Base-by-base conservation (phyloP, 139 green algal species). In the Gonium pectorale region DNA sequence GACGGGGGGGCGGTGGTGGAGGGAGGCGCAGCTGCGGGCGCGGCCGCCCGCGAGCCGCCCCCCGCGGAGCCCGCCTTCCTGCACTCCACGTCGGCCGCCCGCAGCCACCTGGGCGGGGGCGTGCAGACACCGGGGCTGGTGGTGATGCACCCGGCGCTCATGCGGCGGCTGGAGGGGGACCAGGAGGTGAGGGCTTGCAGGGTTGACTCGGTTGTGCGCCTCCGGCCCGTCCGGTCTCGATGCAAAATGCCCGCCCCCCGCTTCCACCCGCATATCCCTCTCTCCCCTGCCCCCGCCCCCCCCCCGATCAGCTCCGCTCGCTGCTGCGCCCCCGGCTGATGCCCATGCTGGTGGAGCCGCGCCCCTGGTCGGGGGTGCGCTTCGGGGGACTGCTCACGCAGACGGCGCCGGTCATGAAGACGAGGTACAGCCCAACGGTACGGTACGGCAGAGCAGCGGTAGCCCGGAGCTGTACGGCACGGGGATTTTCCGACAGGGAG, bases 281-380 rank as follows among this genome's bases (percentile, higher is more conserved):
- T 51, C 35, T 38, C 27, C 49, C 49, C 7, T 51, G 4, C 19
- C 51, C 24, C 35, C n/a, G 43, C 68, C 43, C 41, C 26, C 43
- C 2, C n/a, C 22, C 69, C 41, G 13, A 41, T 2, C 49, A 85
- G 79, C 64, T 85, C 13, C 64, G 35, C 13, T 49, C 37, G 7
- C 24, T 85, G 46, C 64, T 85, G 37, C 46, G 24, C 26, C 79
- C 79, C 5, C 35, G 35, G 27, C 24, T 70, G 2, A 66, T 68
- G 86, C 95, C 95, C 35, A 98, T 97, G 94, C 51, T 98, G 60
- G 80, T 98, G 6, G 91, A 91, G 43, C 94, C 95, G 7, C 83
- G 90, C 46, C 94, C 94, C 26, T 98, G 95, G 95, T 82, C 41
- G 1, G 26, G 60, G 11, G 78, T 86, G 67, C 90, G 93, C n/a